Percentiles rank a stretch among this genome's conserved stretches.
Evolutionary conservation across 148 eudicot species (phyloP).

Genomic region (Silene conica): DNA sequence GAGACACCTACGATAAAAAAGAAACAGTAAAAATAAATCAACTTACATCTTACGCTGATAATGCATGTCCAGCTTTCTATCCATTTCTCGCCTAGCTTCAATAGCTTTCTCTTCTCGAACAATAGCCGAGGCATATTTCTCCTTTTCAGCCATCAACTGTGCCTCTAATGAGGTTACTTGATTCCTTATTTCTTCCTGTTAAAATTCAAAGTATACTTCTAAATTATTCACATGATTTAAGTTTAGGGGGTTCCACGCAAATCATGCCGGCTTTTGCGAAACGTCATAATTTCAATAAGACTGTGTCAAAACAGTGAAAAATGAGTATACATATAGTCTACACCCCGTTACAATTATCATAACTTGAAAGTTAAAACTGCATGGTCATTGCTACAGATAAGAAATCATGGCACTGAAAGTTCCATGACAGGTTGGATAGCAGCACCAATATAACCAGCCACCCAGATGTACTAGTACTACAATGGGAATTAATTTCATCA

Average conservation of each 20-base stretch:
- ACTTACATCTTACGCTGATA: conserved; percentile 84
- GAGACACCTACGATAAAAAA: not conserved
- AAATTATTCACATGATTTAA: not conserved
- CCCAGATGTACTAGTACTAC: not conserved
- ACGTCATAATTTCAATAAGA: conserved; percentile 6
- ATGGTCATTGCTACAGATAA: not conserved
- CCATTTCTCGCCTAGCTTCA: conserved; percentile 58
- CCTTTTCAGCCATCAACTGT: conserved; percentile 47
- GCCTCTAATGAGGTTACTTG: conserved; percentile 51
- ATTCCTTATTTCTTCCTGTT: conserved; percentile 73
- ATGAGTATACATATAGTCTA: not conserved
- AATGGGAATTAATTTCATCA: too few species aligned
- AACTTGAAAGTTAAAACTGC: not conserved
- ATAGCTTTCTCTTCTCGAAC: conserved; percentile 42
- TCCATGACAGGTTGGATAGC: not conserved
- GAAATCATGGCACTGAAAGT: too few species aligned
- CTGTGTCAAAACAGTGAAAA: not conserved
- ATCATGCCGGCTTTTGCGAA: not conserved
- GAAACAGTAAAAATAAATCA: not conserved
- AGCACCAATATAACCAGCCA: not conserved
- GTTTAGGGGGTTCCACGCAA: not conserved
- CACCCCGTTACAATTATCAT: not conserved
- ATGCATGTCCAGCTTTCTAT: conserved; percentile 72
- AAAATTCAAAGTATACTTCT: not conserved
- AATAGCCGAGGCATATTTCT: conserved; percentile 49